Percentiles rank a stretch among this genome's conserved stretches.
Conservation (phyloP, 2,329 filamentous ascomycete genomes). For the Colletotrichum aenigma region DNA sequence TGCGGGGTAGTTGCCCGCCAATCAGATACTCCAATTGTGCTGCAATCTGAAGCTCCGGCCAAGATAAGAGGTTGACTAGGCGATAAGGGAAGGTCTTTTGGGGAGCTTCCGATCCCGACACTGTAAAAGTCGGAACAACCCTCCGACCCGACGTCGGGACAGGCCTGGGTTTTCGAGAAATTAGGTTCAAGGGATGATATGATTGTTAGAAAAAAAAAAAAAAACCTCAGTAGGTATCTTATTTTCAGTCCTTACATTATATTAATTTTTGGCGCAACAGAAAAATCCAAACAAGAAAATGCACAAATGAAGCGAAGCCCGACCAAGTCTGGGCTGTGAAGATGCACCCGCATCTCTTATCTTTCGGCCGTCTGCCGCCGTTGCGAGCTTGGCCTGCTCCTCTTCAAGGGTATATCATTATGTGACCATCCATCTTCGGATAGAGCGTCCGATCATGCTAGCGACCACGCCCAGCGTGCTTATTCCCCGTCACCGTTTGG, state of each 20-base stretch:
- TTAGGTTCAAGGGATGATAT: background rate
- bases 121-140: background rate
- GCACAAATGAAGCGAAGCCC: background rate
- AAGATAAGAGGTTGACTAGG: background rate
- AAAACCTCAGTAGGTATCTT: background rate
- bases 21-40: slow-evolving; percentile 1
- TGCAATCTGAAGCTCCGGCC: background rate
- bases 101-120: slow-evolving; percentile 8
- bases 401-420: slow-evolving; percentile 18
- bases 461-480: background rate
- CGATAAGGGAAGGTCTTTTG: background rate
- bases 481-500: slow-evolving; percentile 2
- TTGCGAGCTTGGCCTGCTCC: background rate
- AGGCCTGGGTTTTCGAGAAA: background rate
- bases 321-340: background rate
- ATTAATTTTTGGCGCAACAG: background rate
- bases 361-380: background rate
- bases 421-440: slow-evolving; percentile 1
- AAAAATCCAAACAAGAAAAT: background rate
- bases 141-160: background rate
- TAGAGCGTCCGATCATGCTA: background rate
- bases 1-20: slow-evolving; percentile 6
- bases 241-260: background rate
- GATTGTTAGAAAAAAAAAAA: background rate
- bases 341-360: background rate